Conservation (phyloP, 2,329 filamentous ascomycete genomes). For the Colletotrichum eremochloae region DNA sequence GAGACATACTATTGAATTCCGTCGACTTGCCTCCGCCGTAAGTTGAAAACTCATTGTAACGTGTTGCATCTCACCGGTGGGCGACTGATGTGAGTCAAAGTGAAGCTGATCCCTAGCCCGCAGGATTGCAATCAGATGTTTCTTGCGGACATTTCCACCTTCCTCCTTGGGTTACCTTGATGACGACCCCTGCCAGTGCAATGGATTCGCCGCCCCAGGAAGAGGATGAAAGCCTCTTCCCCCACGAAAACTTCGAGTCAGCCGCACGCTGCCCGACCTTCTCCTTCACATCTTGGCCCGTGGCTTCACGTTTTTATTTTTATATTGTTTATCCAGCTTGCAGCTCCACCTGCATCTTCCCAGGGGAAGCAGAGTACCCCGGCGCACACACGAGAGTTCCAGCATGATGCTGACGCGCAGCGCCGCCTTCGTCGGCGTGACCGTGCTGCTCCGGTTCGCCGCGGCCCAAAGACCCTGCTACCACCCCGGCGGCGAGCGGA, state of each 20-base stretch:
- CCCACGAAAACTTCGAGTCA: not conserved
- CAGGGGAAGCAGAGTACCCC: not conserved
- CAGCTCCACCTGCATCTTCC: not conserved
- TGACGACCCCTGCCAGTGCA: not conserved
- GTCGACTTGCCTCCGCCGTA: too few relatives aligned
- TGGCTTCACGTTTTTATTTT: not conserved
- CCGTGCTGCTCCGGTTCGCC: not conserved
- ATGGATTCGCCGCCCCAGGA: not conserved
- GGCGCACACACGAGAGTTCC: not conserved
- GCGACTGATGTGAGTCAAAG: too few relatives aligned
- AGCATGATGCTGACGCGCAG: not conserved
- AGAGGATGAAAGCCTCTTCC: too few relatives aligned
- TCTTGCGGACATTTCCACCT: not conserved
- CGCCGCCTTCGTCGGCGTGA: not conserved
- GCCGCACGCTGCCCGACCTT: not conserved
- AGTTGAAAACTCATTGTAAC: too few relatives aligned
- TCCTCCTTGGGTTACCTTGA: not conserved
- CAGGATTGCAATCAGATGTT: too few relatives aligned
- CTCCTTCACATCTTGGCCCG: not conserved
- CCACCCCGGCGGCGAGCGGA: conserved; percentile 10
- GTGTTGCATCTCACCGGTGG: too few relatives aligned
- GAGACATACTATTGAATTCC: too few relatives aligned
- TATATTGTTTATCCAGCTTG: too few relatives aligned
- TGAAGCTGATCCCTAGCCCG: not conserved
- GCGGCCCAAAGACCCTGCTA: conserved; percentile 10